These are phyloP conservation scores for Verticillium zaregamsianum DNA, from an alignment of 2,329 filamentous ascomycete genomes.

Conservation along the genomic window DNA sequence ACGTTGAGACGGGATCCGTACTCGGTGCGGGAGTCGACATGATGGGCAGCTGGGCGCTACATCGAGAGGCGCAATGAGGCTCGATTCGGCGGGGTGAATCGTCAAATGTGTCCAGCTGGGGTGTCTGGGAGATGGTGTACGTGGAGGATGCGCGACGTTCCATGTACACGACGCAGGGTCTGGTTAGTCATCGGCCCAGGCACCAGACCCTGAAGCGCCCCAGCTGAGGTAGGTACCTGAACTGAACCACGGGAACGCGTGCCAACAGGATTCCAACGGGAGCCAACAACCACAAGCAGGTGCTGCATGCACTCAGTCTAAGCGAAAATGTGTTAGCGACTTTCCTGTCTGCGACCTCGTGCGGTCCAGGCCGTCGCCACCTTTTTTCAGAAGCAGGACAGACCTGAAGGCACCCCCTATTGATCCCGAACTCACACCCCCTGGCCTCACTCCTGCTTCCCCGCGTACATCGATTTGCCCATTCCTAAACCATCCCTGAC, in stretches of 20 bases:
- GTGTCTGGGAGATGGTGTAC: not conserved
- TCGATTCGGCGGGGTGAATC: not conserved
- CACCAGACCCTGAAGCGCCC: not conserved
- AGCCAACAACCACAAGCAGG: too few species aligned
- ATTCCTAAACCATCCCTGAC: not conserved
- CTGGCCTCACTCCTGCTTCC: too few species aligned
- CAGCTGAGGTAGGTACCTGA: not conserved
- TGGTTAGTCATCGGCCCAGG: not conserved
- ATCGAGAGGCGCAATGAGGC: not conserved
- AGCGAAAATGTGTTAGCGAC: too few species aligned
- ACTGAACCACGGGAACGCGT: not conserved
- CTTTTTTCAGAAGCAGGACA: too few species aligned
- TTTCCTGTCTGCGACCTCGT: too few species aligned
- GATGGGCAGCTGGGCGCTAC: slow-evolving; percentile 4
- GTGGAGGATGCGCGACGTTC: not conserved
- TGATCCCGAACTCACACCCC: too few species aligned
- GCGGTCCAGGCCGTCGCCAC: too few species aligned
- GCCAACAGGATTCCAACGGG: too few species aligned
- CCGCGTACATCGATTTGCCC: too few species aligned
- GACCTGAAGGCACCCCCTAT: too few species aligned
- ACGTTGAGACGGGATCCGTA: slow-evolving; percentile 19
- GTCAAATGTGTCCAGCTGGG: not conserved
- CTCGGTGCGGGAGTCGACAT: slow-evolving; percentile 24
- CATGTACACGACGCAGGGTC: not conserved
- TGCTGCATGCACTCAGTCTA: too few species aligned